Conservation (phyloP, 768 basidiomycete species). For the Mycena chlorophos region DNA sequence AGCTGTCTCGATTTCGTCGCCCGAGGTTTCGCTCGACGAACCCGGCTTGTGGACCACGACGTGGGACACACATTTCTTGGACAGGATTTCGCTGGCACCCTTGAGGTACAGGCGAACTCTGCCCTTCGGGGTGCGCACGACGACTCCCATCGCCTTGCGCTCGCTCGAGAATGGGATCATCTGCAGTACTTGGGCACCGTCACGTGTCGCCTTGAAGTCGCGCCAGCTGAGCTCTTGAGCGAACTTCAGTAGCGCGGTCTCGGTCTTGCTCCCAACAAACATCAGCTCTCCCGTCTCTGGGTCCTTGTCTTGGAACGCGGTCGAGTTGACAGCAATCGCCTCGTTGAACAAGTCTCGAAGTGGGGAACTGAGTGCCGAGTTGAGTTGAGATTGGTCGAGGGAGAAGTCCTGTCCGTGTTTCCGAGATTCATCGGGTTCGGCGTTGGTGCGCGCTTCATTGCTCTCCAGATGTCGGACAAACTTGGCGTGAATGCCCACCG, state of each 20-base stretch:
- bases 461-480: slow-evolving; percentile 80
- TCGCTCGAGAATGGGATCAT: slow-evolving; percentile 94
- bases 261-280: slow-evolving; percentile 94
- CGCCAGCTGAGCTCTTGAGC: slow-evolving; percentile 80
- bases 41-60: slow-evolving; percentile 60
- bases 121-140: slow-evolving; percentile 60
- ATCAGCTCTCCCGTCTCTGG: slow-evolving; percentile 54
- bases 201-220: slow-evolving; percentile 67
- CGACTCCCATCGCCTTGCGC: slow-evolving; percentile 93
- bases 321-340: slow-evolving; percentile 88
- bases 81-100: slow-evolving; percentile 92
- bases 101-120: slow-evolving; percentile 78
- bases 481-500: slow-evolving; percentile 91
- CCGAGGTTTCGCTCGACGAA: slow-evolving; percentile 21
- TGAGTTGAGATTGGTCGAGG: slow-evolving; percentile 75
- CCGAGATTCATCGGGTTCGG: slow-evolving; percentile 49
- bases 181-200: slow-evolving; percentile 64
- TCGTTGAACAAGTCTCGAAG: slow-evolving; percentile 74
- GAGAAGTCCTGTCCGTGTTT: slow-evolving; percentile 77
- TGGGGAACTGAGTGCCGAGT: slow-evolving; percentile 57
- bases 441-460: slow-evolving; percentile 72
- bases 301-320: slow-evolving; percentile 86
- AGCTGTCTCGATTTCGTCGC: slow-evolving; percentile 50
- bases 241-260: slow-evolving; percentile 86
- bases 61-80: slow-evolving; percentile 70